Evolutionary conservation across 768 basidiomycete genomes (phyloP).

Genomic region (Cystofilobasidium capitatum): DNA sequence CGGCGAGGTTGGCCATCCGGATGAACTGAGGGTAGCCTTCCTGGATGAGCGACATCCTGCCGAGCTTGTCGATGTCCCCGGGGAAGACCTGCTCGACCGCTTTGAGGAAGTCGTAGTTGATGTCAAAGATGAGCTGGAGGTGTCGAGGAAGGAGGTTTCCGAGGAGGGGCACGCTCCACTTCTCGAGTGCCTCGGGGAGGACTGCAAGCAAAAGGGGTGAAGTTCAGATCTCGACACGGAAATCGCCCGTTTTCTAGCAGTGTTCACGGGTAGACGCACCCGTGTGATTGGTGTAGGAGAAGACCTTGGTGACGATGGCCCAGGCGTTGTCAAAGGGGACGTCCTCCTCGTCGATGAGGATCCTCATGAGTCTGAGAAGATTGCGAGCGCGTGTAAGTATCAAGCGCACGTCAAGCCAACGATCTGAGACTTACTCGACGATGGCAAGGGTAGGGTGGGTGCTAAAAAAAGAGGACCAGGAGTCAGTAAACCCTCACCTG

Average conservation of each 20-base stretch:
- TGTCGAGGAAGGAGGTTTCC: constrained; percentile 69
- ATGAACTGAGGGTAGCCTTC: constrained; percentile 71
- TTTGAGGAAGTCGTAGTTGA: constrained; percentile 44
- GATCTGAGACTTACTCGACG: constrained; percentile 77
- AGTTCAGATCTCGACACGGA: too few relatives aligned
- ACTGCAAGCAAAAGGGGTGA: constrained; percentile 5
- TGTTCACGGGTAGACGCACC: not conserved
- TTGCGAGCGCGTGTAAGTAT: not conserved
- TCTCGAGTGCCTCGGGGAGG: constrained; percentile 42
- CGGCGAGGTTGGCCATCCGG: constrained; percentile 84
- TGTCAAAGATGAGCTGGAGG: constrained; percentile 66
- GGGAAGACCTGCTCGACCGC: constrained; percentile 87
- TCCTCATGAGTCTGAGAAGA: constrained; percentile 1
- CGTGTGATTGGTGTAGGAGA: constrained; percentile 32
- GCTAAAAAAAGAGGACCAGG: constrained; percentile 38
- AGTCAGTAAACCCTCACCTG: constrained; percentile 31
- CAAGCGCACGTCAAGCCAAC: constrained; percentile 32
- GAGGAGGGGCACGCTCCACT: constrained; percentile 83
- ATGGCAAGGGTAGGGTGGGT: constrained; percentile 94
- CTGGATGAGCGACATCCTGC: constrained; percentile 86
- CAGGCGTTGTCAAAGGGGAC: constrained; percentile 73
- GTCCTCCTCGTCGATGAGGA: constrained; percentile 69
- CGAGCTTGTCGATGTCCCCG: constrained; percentile 65
- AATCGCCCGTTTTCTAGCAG: too few relatives aligned
- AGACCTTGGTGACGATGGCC: constrained; percentile 72